A percentile compares a stretch with the other conserved stretches of the same genome.
These are phyloP conservation scores for Entophlyctis luteolus DNA, from an alignment of 192 early-diverging fungal genomes.

Conservation along the genomic window DNA sequence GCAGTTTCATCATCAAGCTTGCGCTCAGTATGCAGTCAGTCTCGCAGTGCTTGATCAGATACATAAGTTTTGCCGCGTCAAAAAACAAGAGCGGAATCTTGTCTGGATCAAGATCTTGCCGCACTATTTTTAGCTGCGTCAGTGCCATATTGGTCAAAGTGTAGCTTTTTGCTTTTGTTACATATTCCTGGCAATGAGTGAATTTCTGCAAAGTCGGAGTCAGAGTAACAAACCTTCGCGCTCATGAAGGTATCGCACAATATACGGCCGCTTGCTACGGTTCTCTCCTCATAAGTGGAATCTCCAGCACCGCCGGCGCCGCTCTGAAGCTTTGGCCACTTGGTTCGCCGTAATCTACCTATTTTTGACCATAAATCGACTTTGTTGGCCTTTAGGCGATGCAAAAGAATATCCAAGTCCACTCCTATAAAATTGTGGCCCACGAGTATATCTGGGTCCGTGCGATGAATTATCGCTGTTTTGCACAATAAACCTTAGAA, in stretches of 20 bases:
- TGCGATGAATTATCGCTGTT: constrained; percentile 63
- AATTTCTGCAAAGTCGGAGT: neutral
- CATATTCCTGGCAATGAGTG: constrained; percentile 11
- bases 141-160: constrained; percentile 71
- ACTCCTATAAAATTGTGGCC: constrained; percentile 97
- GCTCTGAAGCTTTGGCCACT: constrained; percentile 81
- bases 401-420: constrained; percentile 86
- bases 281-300: constrained; percentile 69
- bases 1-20: constrained; percentile 82
- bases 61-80: constrained; percentile 53
- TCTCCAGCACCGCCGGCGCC: constrained; percentile 80
- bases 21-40: constrained; percentile 78
- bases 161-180: constrained; percentile 70
- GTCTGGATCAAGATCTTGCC: constrained; percentile 81
- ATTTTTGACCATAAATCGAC: constrained; percentile 80
- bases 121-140: constrained; percentile 70
- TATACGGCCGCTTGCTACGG: constrained; percentile 77
- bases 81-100: constrained; percentile 70
- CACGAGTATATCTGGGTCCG: constrained; percentile 90
- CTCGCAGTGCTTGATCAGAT: constrained; percentile 74
- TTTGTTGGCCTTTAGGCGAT: constrained; percentile 83
- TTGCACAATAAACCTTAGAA: neutral
- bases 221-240: constrained; percentile 53
- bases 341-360: constrained; percentile 75
- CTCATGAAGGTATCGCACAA: constrained; percentile 90